phyloP scores from a whole-genome alignment of 805 yeast species.

The Candida maris region DNA sequence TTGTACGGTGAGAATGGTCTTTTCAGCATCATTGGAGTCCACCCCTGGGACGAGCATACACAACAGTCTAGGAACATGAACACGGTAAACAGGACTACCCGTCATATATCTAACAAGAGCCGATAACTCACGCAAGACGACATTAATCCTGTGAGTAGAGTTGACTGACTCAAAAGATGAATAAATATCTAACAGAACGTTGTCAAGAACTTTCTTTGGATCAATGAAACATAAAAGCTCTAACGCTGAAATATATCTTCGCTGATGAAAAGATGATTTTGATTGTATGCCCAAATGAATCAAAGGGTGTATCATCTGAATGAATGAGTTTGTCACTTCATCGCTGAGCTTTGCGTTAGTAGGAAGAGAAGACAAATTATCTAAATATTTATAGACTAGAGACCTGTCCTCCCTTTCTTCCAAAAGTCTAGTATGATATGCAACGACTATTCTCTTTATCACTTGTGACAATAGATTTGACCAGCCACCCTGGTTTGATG shows the following conservation, averaged over 20 bases:
- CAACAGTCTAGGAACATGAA: conserved; percentile 74
- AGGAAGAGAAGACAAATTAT: conserved; percentile 26
- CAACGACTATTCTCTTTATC: conserved; percentile 54
- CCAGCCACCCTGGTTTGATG: conserved; percentile 94
- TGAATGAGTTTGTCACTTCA: conserved; percentile 17
- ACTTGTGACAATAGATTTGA: conserved; percentile 63
- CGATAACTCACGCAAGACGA: conserved; percentile 66
- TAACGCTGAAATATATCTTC: conserved; percentile 55
- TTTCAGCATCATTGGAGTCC: conserved; percentile 79
- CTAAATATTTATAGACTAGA: conserved; percentile 17
- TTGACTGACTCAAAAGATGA: conserved; percentile 61
- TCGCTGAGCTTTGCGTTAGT: conserved; percentile 21
- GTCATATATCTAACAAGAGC: conserved; percentile 67
- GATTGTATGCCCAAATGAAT: conserved; percentile 74
- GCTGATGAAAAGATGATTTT: conserved; percentile 53
- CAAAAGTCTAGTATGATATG: conserved; percentile 55
- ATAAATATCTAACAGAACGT: conserved; percentile 67
- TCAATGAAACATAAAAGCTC: conserved; percentile 61
- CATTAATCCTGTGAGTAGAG: conserved; percentile 74
- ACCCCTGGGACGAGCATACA: conserved; percentile 73
- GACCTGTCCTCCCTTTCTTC: conserved; percentile 42
- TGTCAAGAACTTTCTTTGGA: conserved; percentile 52
- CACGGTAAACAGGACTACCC: conserved; percentile 56
- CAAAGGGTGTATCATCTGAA: conserved; percentile 48
- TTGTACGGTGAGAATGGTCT: conserved; percentile 66